phyloP scores from a whole-genome alignment of 2,329 filamentous ascomycete species.

The Bipolaris gigantea region DNA sequence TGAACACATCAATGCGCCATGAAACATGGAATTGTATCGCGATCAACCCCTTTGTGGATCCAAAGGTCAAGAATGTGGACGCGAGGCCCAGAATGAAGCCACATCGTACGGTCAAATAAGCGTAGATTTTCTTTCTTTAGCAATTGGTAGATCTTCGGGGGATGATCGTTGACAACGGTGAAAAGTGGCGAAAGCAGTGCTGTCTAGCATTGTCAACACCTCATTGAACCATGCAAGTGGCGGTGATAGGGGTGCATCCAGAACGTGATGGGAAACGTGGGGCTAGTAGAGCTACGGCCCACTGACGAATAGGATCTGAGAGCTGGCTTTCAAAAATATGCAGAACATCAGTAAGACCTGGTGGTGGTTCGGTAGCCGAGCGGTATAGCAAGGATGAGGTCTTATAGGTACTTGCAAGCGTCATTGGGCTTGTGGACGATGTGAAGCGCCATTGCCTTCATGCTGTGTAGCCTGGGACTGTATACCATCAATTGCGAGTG shows the following conservation, averaged over 20 bases:
- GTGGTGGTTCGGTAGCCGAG: constrained; percentile 17
- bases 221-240: constrained; percentile 31
- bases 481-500: background rate
- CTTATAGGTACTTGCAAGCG: constrained; percentile 13
- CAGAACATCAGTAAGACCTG: constrained; percentile 9
- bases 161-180: constrained; percentile 1
- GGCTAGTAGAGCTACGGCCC: constrained; percentile 14
- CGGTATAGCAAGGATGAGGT: constrained; percentile 32
- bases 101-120: background rate
- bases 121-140: constrained; percentile 14
- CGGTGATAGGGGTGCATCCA: constrained; percentile 24
- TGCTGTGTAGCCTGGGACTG: background rate
- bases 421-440: background rate
- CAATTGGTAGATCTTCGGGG: constrained; percentile 4
- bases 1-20: background rate
- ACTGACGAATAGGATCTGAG: constrained; percentile 21
- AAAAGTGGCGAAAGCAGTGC: constrained; percentile 23
- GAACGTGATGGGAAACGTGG: constrained; percentile 10
- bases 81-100: constrained; percentile 3
- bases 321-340: constrained; percentile 11
- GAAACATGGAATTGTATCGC: background rate
- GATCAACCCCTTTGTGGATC: background rate
- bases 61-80: background rate
- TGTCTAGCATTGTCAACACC: constrained; percentile 9
- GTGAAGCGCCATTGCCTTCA: background rate